A percentile compares a stretch with the other conserved stretches of the same genome.
Evolutionary conservation across 805 yeast genomes (phyloP).

Genomic region (Starmerella floricola): DNA sequence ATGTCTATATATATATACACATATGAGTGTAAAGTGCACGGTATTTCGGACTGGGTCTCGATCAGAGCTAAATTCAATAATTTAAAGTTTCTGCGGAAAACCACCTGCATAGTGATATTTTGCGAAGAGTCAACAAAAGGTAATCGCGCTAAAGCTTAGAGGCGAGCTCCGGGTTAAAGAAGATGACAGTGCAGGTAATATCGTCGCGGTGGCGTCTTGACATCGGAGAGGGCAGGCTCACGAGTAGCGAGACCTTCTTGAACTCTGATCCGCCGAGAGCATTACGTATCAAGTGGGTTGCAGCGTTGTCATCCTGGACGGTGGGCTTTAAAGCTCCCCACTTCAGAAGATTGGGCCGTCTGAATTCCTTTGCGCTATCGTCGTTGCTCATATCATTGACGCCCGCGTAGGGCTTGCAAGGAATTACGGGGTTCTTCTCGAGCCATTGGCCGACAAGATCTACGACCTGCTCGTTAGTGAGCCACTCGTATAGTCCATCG

Average conservation of each 20-base stretch:
- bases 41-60: too few species aligned
- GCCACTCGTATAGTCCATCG: slow-evolving; percentile 85
- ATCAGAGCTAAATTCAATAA: too few species aligned
- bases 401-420: slow-evolving; percentile 31
- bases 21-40: too few species aligned
- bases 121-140: too few species aligned
- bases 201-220: slow-evolving; percentile 90
- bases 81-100: too few species aligned
- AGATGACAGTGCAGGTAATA: slow-evolving; percentile 85
- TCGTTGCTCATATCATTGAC: slow-evolving; percentile 33
- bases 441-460: slow-evolving; percentile 87
- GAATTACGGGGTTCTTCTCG: slow-evolving; percentile 48
- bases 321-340: slow-evolving; percentile 21
- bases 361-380: slow-evolving; percentile 30
- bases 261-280: slow-evolving; percentile 80
- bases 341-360: slow-evolving; percentile 35
- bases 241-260: slow-evolving; percentile 74
- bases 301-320: slow-evolving; percentile 72
- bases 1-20: too few species aligned
- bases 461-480: slow-evolving; percentile 85
- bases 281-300: slow-evolving; percentile 84
- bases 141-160: slow-evolving; percentile 7
- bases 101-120: too few species aligned
- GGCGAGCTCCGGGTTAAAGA: slow-evolving; percentile 36
- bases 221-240: slow-evolving; percentile 83